A percentile compares a stretch with the other conserved stretches of the same genome.
These are phyloP conservation scores for Ophidiomyces ophidiicola DNA, from an alignment of 2,329 filamentous ascomycete genomes.

Conservation along the genomic window DNA sequence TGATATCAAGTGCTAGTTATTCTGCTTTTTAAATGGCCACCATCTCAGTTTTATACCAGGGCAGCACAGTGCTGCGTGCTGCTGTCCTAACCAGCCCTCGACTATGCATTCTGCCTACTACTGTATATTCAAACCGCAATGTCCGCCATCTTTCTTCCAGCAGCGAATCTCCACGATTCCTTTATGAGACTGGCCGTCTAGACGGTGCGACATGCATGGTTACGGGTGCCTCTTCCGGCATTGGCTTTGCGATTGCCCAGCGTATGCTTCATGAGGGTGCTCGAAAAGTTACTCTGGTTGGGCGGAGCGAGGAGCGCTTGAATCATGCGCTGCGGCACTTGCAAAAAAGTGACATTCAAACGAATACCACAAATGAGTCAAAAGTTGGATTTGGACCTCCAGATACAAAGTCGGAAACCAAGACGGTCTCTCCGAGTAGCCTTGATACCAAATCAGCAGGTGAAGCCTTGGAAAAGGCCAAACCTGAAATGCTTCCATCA, in stretches of 20 bases:
- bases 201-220: constrained; percentile 40
- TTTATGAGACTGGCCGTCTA: constrained; percentile 17
- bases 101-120: neutral
- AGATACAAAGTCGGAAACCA: neutral
- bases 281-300: constrained; percentile 46
- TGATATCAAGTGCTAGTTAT: too few relatives aligned
- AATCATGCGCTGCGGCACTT: constrained; percentile 25
- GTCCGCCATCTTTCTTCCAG: neutral
- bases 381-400: neutral
- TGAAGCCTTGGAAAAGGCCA: too few relatives aligned
- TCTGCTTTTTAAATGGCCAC: neutral
- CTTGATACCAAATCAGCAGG: too few relatives aligned
- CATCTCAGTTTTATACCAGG: neutral
- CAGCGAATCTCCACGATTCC: neutral
- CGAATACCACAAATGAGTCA: neutral
- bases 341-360: constrained; percentile 10
- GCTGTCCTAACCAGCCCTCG: neutral
- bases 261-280: constrained; percentile 54
- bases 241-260: constrained; percentile 55
- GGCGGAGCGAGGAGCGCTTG: constrained; percentile 42
- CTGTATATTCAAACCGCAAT: neutral
- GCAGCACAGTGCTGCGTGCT: neutral
- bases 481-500: too few relatives aligned
- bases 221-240: constrained; percentile 59
- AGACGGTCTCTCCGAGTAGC: neutral